phyloP scores from a whole-genome alignment of 2,329 filamentous ascomycete genomes.

The Calycina marina region DNA sequence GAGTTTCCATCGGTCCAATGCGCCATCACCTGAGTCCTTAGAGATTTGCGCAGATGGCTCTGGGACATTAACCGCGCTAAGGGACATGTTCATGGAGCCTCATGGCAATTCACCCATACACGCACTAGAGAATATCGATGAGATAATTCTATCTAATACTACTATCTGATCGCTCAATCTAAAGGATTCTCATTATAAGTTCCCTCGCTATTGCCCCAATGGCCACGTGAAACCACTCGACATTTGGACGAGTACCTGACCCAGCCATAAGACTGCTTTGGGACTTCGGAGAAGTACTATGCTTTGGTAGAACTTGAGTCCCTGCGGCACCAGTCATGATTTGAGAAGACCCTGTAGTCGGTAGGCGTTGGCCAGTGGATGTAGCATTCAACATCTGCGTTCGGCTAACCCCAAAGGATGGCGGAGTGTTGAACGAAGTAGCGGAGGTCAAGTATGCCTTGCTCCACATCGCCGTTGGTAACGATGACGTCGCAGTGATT shows the following conservation, averaged over 20 bases:
- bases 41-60: constrained; percentile 1
- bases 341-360: not conserved
- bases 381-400: constrained; percentile 8
- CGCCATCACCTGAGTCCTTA: constrained; percentile 4
- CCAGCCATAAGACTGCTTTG: constrained; percentile 2
- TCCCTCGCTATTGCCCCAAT: constrained; percentile 3
- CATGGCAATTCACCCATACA: constrained; percentile 2
- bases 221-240: constrained; percentile 4
- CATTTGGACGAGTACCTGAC: constrained; percentile 3
- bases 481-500: not conserved
- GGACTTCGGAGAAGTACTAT: not conserved
- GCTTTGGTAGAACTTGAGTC: not conserved
- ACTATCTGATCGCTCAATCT: constrained; percentile 6
- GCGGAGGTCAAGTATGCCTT: not conserved
- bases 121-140: constrained; percentile 4
- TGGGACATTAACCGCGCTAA: not conserved
- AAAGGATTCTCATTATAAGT: constrained; percentile 4
- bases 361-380: constrained; percentile 3
- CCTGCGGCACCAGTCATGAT: not conserved
- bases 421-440: constrained; percentile 4
- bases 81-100: not conserved
- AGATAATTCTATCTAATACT: constrained; percentile 7
- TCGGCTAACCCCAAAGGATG: constrained; percentile 6
- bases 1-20: constrained; percentile 4
- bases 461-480: not conserved